Evolutionary conservation across 2,329 filamentous ascomycete species (phyloP).

Genomic region (Fusarium oligoseptatum): DNA sequence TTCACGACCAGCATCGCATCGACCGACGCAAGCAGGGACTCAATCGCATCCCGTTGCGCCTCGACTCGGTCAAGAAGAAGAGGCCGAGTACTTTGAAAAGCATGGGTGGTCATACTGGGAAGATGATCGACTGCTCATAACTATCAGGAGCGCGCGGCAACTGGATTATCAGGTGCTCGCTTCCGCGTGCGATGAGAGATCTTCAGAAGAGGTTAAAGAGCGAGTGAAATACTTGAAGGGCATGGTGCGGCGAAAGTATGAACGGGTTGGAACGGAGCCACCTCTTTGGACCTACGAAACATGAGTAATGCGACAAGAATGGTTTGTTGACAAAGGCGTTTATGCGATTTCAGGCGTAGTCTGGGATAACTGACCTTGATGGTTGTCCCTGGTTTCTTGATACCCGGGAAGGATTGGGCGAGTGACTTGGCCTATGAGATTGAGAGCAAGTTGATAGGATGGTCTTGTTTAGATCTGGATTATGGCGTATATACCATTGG

Average conservation of each 20-base stretch:
- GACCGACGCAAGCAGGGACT: slow-evolving; percentile 14
- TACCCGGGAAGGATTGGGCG: slow-evolving; percentile 26
- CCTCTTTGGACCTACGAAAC: slow-evolving; percentile 46
- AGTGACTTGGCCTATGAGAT: neutral
- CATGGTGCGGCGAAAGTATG: slow-evolving; percentile 38
- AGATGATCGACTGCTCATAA: slow-evolving; percentile 44
- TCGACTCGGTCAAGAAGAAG: slow-evolving; percentile 5
- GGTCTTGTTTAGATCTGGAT: neutral
- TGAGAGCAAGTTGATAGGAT: neutral
- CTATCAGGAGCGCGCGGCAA: slow-evolving; percentile 37
- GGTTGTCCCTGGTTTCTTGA: slow-evolving; percentile 29
- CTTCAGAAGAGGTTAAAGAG: slow-evolving; percentile 31
- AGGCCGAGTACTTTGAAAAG: slow-evolving; percentile 33
- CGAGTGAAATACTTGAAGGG: slow-evolving; percentile 39
- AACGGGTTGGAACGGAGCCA: slow-evolving; percentile 27
- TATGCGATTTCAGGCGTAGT: slow-evolving; percentile 4
- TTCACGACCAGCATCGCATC: neutral
- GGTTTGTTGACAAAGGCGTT: neutral
- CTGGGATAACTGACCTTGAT: slow-evolving; percentile 18
- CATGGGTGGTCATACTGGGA: slow-evolving; percentile 46
- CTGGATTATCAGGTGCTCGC: slow-evolving; percentile 28
- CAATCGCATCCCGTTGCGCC: neutral
- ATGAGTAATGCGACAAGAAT: slow-evolving; percentile 4
- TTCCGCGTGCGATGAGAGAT: slow-evolving; percentile 32
- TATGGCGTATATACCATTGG: neutral